These are phyloP conservation scores for Rhizophlyctis rosea DNA, from an alignment of 192 early-diverging fungal genomes.

Conservation along the genomic window DNA sequence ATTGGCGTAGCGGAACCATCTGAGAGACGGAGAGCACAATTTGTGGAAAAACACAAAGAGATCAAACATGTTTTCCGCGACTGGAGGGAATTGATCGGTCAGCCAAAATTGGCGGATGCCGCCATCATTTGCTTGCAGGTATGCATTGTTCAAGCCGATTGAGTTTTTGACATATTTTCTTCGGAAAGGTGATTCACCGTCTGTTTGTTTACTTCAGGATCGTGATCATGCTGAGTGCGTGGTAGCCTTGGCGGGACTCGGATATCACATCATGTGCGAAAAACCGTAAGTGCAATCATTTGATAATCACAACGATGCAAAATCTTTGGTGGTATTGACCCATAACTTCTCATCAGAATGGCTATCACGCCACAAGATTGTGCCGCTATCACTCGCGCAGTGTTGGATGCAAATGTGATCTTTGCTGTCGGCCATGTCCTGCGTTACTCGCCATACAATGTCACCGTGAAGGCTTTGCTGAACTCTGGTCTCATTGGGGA, in stretches of 20 bases:
- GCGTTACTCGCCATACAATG: conserved; percentile 59
- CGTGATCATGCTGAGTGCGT: conserved; percentile 46
- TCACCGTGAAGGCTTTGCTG: conserved; percentile 53
- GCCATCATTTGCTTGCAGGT: conserved; percentile 37
- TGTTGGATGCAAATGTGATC: conserved; percentile 34
- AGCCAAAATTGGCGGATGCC: conserved; percentile 46
- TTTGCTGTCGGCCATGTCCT: conserved; percentile 50
- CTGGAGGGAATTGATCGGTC: conserved; percentile 40
- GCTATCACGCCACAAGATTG: conserved; percentile 51
- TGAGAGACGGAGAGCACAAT: conserved; percentile 28
- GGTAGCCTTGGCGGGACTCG: conserved; percentile 44
- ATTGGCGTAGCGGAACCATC: conserved; percentile 51
- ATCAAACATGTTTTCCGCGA: conserved; percentile 35
- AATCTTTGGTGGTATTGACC: no score
- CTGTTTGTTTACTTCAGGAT: no score
- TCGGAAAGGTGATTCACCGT: no score
- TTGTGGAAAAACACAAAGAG: conserved; percentile 23
- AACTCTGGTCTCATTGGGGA: conserved; percentile 52
- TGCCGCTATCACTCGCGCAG: conserved; percentile 43
- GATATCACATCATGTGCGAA: conserved; percentile 64
- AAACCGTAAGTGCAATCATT: no score
- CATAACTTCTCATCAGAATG: no score
- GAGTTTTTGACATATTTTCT: no score
- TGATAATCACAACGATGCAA: no score
- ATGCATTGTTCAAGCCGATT: no score